Base-by-base conservation (phyloP, 257 asterid genomes). In the Ajuga chamaepitys region DNA sequence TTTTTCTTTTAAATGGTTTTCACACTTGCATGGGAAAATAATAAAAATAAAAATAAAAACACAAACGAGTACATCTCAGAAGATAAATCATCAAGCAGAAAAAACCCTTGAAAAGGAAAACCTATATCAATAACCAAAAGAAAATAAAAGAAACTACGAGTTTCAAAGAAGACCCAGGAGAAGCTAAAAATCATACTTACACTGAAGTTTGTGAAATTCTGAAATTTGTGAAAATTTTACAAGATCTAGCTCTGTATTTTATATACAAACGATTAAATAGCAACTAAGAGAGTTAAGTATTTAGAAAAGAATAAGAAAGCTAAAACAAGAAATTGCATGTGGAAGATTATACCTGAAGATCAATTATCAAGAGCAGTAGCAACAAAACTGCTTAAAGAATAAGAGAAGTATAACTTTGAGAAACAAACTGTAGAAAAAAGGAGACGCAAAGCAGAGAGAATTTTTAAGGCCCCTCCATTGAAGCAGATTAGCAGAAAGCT, bases 391-490 rank as follows among this genome's bases (percentile, higher is more conserved):
- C 58, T 56, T 5, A 22, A 54, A 44, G 75, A 42, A 73, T 65
- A 67, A 4, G 74, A 35, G 37, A 73, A 68, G 62, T 45, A 6
- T 64, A 70, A 67, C 0, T 42, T 53, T 25, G 73, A 75, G 71
- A 17, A 64, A 68, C 75, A 26, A 59, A 68, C 75, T 70, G 76
- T 51, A 69, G 71, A 38, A 72, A 77, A 47, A 66, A 76, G 74
- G 72, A 59, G 61, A 18, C 53, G 72, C 65, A 66, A 71, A 68
- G 80, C 56, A 75, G 80, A 67, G 78, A 78, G 83, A 70, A 66
- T 66, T 68, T 79, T 82, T 14, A 79, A 72, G 88, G 74, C 37
- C 85, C 88, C 77, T 82, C 88, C 88, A 82, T 82, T 55, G 69
- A 59, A 76, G 72, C 75, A 76, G 76, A 74, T 69, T 53, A 76